Evolutionary conservation across 352 stramenopile genomes (phyloP).

Genomic region (Elongisporangium undulatum): DNA sequence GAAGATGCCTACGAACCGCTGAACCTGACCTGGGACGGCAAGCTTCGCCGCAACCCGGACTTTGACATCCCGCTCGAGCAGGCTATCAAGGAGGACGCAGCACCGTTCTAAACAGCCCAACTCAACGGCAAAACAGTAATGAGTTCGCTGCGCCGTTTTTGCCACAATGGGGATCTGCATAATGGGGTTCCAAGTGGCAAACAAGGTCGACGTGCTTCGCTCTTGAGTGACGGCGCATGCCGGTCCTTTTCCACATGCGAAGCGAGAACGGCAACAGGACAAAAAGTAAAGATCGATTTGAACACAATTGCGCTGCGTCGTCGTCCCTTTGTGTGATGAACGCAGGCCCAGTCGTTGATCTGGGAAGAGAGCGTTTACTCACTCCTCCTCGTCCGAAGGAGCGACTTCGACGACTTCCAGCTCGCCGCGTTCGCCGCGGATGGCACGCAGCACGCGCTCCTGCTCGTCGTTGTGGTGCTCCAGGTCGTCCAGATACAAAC

Average conservation of each 20-base stretch:
- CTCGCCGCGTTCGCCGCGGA: conserved; percentile 50
- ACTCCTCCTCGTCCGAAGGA: conserved; percentile 19
- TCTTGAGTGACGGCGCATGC: background rate
- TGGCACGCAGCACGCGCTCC: conserved; percentile 76
- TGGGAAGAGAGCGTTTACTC: background rate
- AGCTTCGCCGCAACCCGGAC: conserved; percentile 74
- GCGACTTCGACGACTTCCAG: conserved; percentile 15
- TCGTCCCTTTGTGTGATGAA: background rate
- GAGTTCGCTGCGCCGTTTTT: background rate
- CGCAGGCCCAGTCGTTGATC: background rate
- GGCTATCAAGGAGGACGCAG: conserved; percentile 46
- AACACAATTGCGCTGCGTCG: background rate
- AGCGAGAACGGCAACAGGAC: background rate
- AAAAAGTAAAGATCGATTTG: background rate
- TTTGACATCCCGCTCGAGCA: conserved; percentile 78
- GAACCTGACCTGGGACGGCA: conserved; percentile 84
- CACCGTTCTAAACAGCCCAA: conserved; percentile 1
- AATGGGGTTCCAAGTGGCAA: background rate
- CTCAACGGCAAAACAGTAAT: conserved; percentile 5
- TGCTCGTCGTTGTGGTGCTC: conserved; percentile 82
- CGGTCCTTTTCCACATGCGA: background rate
- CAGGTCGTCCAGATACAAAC: conserved; percentile 80
- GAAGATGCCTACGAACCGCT: conserved; percentile 76
- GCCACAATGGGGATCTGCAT: background rate
- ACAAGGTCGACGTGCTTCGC: background rate